Percentiles rank a stretch among this genome's conserved stretches.
Evolutionary conservation across 345 rosid genomes (phyloP).

Genomic region (Chamaenerion angustifolium): DNA sequence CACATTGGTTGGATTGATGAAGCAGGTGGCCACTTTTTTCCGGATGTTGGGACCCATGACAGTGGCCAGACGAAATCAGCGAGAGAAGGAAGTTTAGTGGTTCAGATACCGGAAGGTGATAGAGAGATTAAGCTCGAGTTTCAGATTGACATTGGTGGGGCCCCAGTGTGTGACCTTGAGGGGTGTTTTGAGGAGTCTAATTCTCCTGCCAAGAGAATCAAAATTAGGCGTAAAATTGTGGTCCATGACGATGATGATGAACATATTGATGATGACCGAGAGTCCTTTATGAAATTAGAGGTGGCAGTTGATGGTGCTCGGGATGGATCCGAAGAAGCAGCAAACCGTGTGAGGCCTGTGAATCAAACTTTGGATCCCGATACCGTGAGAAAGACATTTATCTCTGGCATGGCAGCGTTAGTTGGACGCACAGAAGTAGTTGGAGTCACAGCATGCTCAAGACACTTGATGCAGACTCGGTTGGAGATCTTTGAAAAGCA

Average conservation of each 20-base stretch:
- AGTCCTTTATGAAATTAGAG: background rate
- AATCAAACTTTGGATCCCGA: slow-evolving; percentile 8
- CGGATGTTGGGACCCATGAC: slow-evolving; percentile 12
- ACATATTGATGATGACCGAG: background rate
- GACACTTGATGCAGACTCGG: slow-evolving; percentile 12
- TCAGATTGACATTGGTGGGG: slow-evolving; percentile 57
- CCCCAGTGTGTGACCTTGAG: slow-evolving; percentile 29
- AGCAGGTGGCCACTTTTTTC: slow-evolving; percentile 24
- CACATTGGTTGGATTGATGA: slow-evolving; percentile 43
- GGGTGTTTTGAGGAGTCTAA: slow-evolving; percentile 61
- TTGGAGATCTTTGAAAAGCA: slow-evolving; percentile 29
- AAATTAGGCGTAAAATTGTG: slow-evolving; percentile 19
- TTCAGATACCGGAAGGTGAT: slow-evolving; percentile 16
- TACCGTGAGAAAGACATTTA: slow-evolving; percentile 14
- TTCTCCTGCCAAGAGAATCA: slow-evolving; percentile 26
- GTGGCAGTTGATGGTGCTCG: background rate
- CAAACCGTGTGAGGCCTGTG: background rate
- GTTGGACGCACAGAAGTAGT: slow-evolving; percentile 11
- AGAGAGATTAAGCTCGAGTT: slow-evolving; percentile 65
- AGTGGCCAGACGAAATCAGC: slow-evolving; percentile 7
- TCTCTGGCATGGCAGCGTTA: slow-evolving; percentile 10
- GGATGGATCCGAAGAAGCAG: background rate
- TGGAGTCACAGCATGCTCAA: slow-evolving; percentile 12
- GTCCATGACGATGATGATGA: background rate
- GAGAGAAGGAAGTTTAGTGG: background rate